These are phyloP conservation scores for Hemisphaericaspora subhashii DNA, from an alignment of 1,139 yeast species.

Conservation along the genomic window DNA sequence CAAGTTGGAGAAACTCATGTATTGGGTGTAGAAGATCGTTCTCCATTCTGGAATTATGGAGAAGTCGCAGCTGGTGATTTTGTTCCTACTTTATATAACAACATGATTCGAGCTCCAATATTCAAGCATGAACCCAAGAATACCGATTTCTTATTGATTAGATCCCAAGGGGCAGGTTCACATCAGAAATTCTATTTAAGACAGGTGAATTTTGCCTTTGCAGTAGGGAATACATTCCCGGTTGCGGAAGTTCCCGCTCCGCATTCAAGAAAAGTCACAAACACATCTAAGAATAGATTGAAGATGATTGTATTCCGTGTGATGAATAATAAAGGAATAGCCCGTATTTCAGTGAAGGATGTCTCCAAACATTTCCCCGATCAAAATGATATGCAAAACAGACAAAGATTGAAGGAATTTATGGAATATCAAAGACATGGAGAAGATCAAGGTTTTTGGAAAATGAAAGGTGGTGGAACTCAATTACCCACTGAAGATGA, in stretches of 20 bases:
- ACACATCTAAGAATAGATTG: slow-evolving; percentile 85
- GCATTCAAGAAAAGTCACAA: slow-evolving; percentile 92
- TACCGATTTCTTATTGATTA: slow-evolving; percentile 80
- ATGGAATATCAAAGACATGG: slow-evolving; percentile 98
- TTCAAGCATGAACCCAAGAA: slow-evolving; percentile 77
- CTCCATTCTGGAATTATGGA: slow-evolving; percentile 99
- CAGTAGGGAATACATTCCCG: slow-evolving; percentile 92
- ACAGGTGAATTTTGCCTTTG: slow-evolving; percentile 68
- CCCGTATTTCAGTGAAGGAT: slow-evolving; percentile 81
- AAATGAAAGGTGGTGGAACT: slow-evolving; percentile 61
- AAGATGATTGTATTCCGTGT: slow-evolving; percentile 93
- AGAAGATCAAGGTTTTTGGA: slow-evolving; percentile 96
- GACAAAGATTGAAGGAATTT: slow-evolving; percentile 93
- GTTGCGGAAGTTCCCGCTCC: slow-evolving; percentile 97
- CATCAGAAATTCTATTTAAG: slow-evolving; percentile 57
- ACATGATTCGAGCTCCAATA: slow-evolving; percentile 89
- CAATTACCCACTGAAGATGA: slow-evolving; percentile 76
- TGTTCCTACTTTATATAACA: slow-evolving; percentile 91
- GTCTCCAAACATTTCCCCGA: slow-evolving; percentile 94
- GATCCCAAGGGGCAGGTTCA: slow-evolving; percentile 78
- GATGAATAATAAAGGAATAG: slow-evolving; percentile 71
- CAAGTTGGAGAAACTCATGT: slow-evolving; percentile 95
- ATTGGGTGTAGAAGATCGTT: slow-evolving; percentile 88
- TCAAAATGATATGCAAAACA: slow-evolving; percentile 95
- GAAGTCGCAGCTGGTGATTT: slow-evolving; percentile 92